Percentiles rank a stretch among this genome's conserved stretches.
These are phyloP conservation scores for Pyrus pyrifolia DNA, from an alignment of 306 rosid genomes.

Conservation along the genomic window DNA sequence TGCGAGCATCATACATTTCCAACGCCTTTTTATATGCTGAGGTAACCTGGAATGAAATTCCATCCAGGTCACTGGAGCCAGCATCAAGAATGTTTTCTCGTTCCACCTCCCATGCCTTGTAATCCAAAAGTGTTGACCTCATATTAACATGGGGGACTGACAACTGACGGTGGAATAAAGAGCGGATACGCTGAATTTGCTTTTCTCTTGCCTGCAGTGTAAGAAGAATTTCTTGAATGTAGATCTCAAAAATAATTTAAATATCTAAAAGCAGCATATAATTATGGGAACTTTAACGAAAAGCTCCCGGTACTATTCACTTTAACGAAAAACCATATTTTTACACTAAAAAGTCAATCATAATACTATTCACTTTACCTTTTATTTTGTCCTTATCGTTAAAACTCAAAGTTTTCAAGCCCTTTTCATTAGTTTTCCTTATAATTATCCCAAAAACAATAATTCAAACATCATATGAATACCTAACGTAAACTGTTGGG, in stretches of 20 bases:
- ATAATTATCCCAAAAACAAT: background rate
- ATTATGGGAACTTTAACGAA: background rate
- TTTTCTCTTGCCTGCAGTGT: constrained; percentile 62
- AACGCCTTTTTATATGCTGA: constrained; percentile 66
- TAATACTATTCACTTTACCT: too few relatives aligned
- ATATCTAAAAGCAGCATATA: background rate
- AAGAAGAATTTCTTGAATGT: constrained; percentile 16
- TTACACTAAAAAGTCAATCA: too few relatives aligned
- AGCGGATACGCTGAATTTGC: constrained; percentile 60
- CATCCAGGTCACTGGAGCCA: constrained; percentile 35
- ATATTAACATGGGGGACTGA: constrained; percentile 73
- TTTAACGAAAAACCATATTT: too few relatives aligned
- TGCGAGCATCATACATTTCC: constrained; percentile 67
- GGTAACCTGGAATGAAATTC: constrained; percentile 48
- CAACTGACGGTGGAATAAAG: constrained; percentile 80
- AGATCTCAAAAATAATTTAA: constrained; percentile 1
- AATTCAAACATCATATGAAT: background rate
- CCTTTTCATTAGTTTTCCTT: background rate
- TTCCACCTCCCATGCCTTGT: constrained; percentile 80
- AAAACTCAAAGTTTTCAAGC: too few relatives aligned
- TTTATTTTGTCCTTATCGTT: too few relatives aligned
- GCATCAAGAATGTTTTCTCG: constrained; percentile 40
- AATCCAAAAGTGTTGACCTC: constrained; percentile 57
- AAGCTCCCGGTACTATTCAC: too few relatives aligned
- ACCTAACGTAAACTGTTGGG: background rate